A percentile compares a stretch with the other conserved stretches of the same genome.
Evolutionary conservation across 306 rosid species (phyloP).

Genomic region (Acmispon strigosus): DNA sequence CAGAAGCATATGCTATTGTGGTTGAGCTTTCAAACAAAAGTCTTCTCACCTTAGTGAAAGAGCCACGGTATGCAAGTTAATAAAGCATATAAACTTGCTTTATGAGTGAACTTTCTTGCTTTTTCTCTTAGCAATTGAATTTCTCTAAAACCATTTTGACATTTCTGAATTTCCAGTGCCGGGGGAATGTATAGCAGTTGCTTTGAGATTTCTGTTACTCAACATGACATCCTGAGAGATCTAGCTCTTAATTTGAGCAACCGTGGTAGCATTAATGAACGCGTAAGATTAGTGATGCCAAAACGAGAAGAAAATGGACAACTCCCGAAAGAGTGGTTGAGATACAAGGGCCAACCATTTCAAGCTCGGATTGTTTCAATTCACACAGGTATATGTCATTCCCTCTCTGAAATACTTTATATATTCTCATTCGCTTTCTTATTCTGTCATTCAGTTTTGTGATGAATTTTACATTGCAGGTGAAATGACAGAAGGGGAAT

Average conservation of each 20-base stretch:
- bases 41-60: conserved; percentile 68
- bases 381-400: conserved; percentile 60
- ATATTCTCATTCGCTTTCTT: background rate
- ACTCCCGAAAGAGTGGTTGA: conserved; percentile 82
- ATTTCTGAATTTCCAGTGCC: conserved; percentile 41
- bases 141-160: conserved; percentile 19
- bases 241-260: conserved; percentile 70
- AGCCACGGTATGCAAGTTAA: conserved; percentile 52
- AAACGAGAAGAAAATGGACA: conserved; percentile 43
- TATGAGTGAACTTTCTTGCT: background rate
- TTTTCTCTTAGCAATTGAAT: background rate
- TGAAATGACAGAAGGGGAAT: conserved; percentile 73
- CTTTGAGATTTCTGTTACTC: conserved; percentile 69
- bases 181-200: conserved; percentile 63
- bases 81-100: background rate
- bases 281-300: conserved; percentile 67
- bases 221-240: conserved; percentile 82
- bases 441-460: conserved; percentile 1
- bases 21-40: conserved; percentile 79
- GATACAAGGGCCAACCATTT: conserved; percentile 41
- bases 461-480: conserved; percentile 44
- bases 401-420: background rate
- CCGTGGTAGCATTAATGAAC: conserved; percentile 24
- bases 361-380: conserved; percentile 73
- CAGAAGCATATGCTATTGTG: conserved; percentile 65